Conservation (phyloP, 345 rosid genomes). For the Physaria fendleri region DNA sequence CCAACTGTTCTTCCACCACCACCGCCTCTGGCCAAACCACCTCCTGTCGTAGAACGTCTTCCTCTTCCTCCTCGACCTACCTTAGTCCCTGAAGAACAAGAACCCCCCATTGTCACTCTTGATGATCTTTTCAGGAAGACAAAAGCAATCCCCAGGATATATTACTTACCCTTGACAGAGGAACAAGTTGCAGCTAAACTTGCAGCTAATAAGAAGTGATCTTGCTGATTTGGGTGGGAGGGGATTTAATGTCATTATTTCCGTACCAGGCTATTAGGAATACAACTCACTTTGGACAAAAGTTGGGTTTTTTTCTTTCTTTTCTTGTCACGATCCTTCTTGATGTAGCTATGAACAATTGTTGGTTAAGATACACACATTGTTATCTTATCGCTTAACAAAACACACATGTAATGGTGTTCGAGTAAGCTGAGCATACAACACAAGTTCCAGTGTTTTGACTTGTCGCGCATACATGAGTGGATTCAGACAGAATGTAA, state of each 20-base stretch:
- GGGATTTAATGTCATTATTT: slow-evolving; percentile 2
- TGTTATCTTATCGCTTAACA: too few species aligned
- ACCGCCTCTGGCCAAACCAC: slow-evolving; percentile 47
- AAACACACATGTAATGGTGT: too few species aligned
- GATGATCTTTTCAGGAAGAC: slow-evolving; percentile 96
- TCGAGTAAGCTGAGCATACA: too few species aligned
- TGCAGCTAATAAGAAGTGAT: slow-evolving; percentile 32
- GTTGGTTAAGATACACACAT: too few species aligned
- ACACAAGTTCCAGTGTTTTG: too few species aligned
- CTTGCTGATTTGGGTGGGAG: slow-evolving; percentile 7
- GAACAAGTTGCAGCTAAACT: slow-evolving; percentile 80
- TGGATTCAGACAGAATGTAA: too few species aligned
- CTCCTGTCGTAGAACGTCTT: slow-evolving; percentile 44
- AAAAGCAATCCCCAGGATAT: slow-evolving; percentile 85
- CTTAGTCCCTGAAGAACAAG: slow-evolving; percentile 45
- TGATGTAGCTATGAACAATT: background rate
- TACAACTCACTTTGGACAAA: slow-evolving; percentile 23
- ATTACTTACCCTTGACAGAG: slow-evolving; percentile 87
- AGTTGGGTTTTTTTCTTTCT: slow-evolving; percentile 8
- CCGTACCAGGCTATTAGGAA: slow-evolving; percentile 23
- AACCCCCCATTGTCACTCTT: slow-evolving; percentile 80
- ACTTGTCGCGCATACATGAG: too few species aligned
- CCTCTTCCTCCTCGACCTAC: slow-evolving; percentile 58
- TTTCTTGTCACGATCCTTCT: too few species aligned
- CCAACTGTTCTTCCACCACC: slow-evolving; percentile 57